Evolutionary conservation across 2,329 filamentous ascomycete genomes (phyloP).

Genomic region (Arthrobotrys iridis): DNA sequence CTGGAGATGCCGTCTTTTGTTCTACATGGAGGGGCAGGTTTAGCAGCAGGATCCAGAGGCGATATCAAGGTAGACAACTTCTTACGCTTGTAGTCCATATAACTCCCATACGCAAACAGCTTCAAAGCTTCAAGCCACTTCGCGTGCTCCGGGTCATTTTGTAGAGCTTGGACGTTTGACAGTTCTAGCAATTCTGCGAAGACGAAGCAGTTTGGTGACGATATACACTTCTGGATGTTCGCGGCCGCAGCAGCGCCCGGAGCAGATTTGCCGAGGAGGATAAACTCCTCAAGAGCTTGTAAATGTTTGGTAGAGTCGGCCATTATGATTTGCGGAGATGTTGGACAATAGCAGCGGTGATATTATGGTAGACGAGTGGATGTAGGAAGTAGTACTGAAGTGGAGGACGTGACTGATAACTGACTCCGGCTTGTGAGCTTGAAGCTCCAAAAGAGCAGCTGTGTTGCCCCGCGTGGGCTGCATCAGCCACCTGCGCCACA

Average conservation of each 20-base stretch:
- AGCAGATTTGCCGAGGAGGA: constrained; percentile 86
- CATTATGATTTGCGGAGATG: constrained; percentile 16
- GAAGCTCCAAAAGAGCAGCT: constrained; percentile 38
- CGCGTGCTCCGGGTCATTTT: constrained; percentile 71
- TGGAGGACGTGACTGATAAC: constrained; percentile 44
- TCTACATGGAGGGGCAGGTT: constrained; percentile 19
- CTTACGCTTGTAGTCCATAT: constrained; percentile 75
- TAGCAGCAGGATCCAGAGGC: constrained; percentile 55
- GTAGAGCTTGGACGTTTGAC: constrained; percentile 79
- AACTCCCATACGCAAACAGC: constrained; percentile 93
- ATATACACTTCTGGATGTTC: constrained; percentile 86
- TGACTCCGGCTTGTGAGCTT: constrained; percentile 13
- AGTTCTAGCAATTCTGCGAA: constrained; percentile 92
- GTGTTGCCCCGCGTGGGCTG: constrained; percentile 39
- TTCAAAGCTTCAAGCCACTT: constrained; percentile 76
- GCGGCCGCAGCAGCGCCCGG: constrained; percentile 85
- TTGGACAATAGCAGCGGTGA: not conserved
- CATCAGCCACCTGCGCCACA: not conserved
- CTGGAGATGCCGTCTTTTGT: constrained; percentile 36
- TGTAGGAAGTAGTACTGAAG: constrained; percentile 1
- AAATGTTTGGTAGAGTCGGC: constrained; percentile 66
- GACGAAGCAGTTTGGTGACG: constrained; percentile 87
- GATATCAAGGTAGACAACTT: not conserved
- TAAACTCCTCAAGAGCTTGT: constrained; percentile 79
- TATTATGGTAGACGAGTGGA: not conserved